These are phyloP conservation scores for Pseudocercospora musae DNA, from an alignment of 2,329 filamentous ascomycete genomes.

Conservation along the genomic window DNA sequence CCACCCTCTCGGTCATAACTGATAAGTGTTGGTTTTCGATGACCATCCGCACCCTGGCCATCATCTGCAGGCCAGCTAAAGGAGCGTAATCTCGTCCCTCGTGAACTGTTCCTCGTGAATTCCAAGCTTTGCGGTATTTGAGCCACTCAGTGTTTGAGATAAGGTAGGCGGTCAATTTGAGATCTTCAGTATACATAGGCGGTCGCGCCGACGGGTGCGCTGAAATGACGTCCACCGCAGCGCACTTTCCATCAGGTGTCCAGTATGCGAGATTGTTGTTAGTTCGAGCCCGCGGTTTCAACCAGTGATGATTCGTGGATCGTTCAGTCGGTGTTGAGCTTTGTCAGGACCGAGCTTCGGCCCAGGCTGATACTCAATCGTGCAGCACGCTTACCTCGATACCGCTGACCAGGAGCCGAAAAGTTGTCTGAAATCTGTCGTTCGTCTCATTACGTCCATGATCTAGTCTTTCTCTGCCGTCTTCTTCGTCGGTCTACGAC, in stretches of 20 bases:
- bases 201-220: neutral
- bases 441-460: neutral
- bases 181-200: neutral
- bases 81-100: neutral
- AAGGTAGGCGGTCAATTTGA: neutral
- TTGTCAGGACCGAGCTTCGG: neutral
- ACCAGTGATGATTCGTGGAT: too few species aligned
- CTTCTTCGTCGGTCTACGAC: neutral
- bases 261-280: too few species aligned
- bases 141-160: neutral
- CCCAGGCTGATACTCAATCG: neutral
- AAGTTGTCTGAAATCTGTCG: neutral
- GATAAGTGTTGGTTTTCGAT: neutral
- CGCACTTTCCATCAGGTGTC: too few species aligned
- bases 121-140: neutral
- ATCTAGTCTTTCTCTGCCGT: neutral
- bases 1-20: neutral
- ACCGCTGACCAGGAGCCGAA: neutral
- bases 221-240: too few species aligned
- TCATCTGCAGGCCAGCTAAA: neutral
- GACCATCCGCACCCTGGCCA: neutral
- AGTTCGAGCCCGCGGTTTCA: too few species aligned
- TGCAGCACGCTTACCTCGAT: neutral
- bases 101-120: neutral
- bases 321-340: neutral